Percentiles rank a stretch among this genome's conserved stretches.
These are phyloP conservation scores for Ramaria rubella DNA, from an alignment of 768 basidiomycete species.

Conservation along the genomic window DNA sequence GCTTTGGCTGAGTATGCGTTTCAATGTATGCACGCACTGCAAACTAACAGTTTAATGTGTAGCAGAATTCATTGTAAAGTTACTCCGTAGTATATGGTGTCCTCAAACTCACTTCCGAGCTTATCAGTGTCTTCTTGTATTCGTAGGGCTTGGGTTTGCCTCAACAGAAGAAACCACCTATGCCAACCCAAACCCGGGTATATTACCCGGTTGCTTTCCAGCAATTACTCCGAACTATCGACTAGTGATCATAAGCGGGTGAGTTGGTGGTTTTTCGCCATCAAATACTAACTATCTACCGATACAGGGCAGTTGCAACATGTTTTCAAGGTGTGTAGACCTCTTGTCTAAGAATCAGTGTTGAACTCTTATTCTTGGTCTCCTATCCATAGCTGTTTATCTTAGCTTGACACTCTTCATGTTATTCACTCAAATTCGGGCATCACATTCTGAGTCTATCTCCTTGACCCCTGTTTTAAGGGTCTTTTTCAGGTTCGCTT, in stretches of 20 bases:
- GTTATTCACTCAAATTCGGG: background rate
- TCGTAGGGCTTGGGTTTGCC: background rate
- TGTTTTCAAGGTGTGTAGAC: background rate
- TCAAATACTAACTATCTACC: background rate
- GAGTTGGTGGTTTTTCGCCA: background rate
- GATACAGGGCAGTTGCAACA: background rate
- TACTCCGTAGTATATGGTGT: background rate
- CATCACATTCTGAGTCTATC: background rate
- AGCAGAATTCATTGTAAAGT: background rate
- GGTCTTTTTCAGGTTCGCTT: background rate
- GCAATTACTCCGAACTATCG: background rate
- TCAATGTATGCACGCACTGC: background rate
- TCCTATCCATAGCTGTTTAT: background rate
- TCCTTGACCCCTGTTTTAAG: background rate
- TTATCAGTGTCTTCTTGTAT: background rate
- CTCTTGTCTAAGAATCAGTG: background rate
- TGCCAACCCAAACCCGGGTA: background rate
- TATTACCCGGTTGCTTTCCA: background rate
- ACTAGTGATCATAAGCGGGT: background rate
- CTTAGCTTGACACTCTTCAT: background rate
- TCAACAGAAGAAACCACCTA: background rate
- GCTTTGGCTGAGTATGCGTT: background rate
- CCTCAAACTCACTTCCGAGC: background rate
- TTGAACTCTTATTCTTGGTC: background rate
- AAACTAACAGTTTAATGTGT: background rate